Percentiles rank a stretch among this genome's conserved stretches.
These are phyloP conservation scores for Fraxinus cuspidata DNA, from an alignment of 257 asterid genomes.

Conservation along the genomic window DNA sequence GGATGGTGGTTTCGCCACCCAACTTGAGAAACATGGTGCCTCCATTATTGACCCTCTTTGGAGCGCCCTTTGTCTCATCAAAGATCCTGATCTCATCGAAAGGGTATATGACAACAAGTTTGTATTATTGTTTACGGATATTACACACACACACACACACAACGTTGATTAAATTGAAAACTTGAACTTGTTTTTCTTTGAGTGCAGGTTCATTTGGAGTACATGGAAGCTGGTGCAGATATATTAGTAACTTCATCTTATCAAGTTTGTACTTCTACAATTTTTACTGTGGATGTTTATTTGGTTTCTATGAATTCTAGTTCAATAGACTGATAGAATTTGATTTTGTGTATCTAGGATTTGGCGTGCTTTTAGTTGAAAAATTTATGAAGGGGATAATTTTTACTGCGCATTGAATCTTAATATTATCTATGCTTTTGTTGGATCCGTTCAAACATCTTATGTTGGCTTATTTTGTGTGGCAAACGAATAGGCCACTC, in stretches of 20 bases:
- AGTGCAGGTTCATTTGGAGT: slow-evolving; percentile 75
- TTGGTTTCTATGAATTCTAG: not conserved
- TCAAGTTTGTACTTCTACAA: slow-evolving; percentile 45
- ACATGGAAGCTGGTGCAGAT: slow-evolving; percentile 81
- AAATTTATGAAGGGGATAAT: not conserved
- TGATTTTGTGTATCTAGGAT: not conserved
- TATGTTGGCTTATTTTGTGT: not conserved
- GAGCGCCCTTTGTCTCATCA: slow-evolving; percentile 79
- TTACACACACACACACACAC: not conserved
- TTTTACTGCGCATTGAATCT: not conserved
- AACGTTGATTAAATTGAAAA: not conserved
- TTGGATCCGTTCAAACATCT: not conserved
- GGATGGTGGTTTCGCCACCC: slow-evolving; percentile 89
- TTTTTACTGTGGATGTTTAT: not conserved
- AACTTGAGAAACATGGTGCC: slow-evolving; percentile 74
- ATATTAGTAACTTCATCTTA: slow-evolving; percentile 69
- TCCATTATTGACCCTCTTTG: slow-evolving; percentile 77
- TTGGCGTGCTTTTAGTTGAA: too few species aligned
- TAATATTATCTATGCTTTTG: not conserved
- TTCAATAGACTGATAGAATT: not conserved
- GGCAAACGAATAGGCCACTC: slow-evolving; percentile 54
- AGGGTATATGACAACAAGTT: slow-evolving; percentile 42
- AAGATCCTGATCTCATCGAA: slow-evolving; percentile 60
- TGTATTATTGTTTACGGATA: too few species aligned
- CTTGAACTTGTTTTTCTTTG: not conserved